Evolutionary conservation across 805 yeast species (phyloP).

Genomic region (Saturnispora zaruensis): DNA sequence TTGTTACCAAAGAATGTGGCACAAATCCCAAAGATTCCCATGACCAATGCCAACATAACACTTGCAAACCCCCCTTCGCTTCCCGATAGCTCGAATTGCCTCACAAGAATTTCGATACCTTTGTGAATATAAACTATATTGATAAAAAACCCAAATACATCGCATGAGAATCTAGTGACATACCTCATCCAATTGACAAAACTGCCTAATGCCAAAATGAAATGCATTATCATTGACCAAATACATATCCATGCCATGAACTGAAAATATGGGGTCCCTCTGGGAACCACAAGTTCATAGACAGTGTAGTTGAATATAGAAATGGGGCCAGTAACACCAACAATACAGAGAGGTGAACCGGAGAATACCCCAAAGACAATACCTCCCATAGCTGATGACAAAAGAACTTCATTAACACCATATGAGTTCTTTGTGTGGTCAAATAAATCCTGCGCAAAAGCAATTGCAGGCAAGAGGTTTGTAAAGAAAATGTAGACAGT

Average conservation of each 20-base stretch:
- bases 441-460: constrained; percentile 96
- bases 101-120: constrained; percentile 71
- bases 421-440: constrained; percentile 80
- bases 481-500: constrained; percentile 80
- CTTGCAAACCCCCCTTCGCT: constrained; percentile 47
- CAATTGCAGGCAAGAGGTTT: constrained; percentile 84
- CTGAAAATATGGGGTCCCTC: constrained; percentile 56
- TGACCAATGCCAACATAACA: constrained; percentile 62
- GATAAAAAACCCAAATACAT: constrained; percentile 87
- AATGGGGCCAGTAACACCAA: constrained; percentile 96
- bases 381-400: constrained; percentile 84
- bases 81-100: constrained; percentile 49
- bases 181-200: constrained; percentile 56
- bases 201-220: constrained; percentile 61
- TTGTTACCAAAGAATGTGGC: constrained; percentile 48
- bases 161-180: constrained; percentile 80
- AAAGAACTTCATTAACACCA: constrained; percentile 83
- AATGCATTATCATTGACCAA: constrained; percentile 83
- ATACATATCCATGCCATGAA: constrained; percentile 95
- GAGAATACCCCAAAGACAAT: constrained; percentile 75
- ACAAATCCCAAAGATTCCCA: constrained; percentile 69
- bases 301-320: constrained; percentile 89
- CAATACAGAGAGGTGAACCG: constrained; percentile 91
- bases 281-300: constrained; percentile 54
- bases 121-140: constrained; percentile 82